Evolutionary conservation across 768 basidiomycete genomes (phyloP).

Genomic region (Russula emetica): DNA sequence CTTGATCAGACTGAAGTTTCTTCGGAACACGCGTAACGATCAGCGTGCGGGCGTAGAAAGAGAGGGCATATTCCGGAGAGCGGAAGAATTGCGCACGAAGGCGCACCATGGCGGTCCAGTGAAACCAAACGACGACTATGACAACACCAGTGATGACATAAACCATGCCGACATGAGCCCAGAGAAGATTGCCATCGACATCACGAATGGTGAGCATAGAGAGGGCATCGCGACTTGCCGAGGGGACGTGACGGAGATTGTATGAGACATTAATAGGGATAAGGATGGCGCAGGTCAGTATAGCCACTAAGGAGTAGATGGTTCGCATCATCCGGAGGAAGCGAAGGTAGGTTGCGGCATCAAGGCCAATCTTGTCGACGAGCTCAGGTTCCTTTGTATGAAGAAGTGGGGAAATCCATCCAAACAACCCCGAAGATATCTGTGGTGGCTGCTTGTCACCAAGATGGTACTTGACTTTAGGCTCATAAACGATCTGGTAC

Average conservation of each 20-base stretch:
- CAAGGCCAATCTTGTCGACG: conserved; percentile 82
- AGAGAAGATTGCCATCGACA: conserved; percentile 65
- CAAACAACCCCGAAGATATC: conserved; percentile 76
- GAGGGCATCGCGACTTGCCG: conserved; percentile 53
- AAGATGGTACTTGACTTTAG: conserved; percentile 87
- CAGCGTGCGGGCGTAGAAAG: conserved; percentile 92
- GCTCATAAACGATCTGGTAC: conserved; percentile 81
- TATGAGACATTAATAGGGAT: conserved; percentile 84
- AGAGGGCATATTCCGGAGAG: conserved; percentile 79
- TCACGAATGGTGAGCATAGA: conserved; percentile 85
- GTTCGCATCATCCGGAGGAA: conserved; percentile 82
- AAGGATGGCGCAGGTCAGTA: conserved; percentile 65
- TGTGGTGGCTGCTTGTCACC: conserved; percentile 73
- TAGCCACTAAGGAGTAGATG: conserved; percentile 61
- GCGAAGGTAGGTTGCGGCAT: conserved; percentile 88
- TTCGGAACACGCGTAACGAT: conserved; percentile 76
- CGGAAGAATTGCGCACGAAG: conserved; percentile 87
- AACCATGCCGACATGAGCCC: conserved; percentile 77
- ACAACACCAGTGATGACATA: conserved; percentile 78
- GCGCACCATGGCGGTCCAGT: conserved; percentile 75
- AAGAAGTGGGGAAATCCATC: conserved; percentile 86
- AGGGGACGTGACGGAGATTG: conserved; percentile 64
- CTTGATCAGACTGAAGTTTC: conserved; percentile 80
- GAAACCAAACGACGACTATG: conserved; percentile 62
- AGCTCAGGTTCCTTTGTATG: conserved; percentile 86